These are phyloP conservation scores for Boeremia lycopersici DNA, from an alignment of 2,329 filamentous ascomycete species.

Conservation along the genomic window DNA sequence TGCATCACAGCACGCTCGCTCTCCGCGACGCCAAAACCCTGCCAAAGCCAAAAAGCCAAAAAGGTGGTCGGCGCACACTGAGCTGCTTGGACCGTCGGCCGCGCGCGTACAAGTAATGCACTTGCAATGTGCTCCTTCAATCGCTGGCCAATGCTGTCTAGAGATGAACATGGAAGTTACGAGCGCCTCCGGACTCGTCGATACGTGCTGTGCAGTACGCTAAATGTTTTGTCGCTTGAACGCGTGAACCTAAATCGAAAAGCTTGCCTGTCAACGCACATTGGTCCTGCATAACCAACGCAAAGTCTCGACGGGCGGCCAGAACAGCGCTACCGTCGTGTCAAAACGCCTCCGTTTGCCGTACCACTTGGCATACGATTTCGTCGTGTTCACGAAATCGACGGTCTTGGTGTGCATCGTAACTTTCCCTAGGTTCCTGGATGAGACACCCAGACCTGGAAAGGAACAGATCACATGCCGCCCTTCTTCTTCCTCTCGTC, in stretches of 20 bases:
- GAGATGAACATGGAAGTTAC: constrained; percentile 6
- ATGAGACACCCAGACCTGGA: constrained; percentile 34
- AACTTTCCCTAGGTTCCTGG: constrained; percentile 30
- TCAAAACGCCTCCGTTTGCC: constrained; percentile 22
- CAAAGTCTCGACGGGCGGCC: not conserved
- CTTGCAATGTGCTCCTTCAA: not conserved
- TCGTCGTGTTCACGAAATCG: constrained; percentile 24
- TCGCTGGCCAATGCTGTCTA: constrained; percentile 13
- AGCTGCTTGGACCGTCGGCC: not conserved
- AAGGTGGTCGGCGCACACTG: not conserved
- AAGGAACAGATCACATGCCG: constrained; percentile 42
- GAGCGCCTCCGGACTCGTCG: constrained; percentile 1
- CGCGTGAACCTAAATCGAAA: constrained; percentile 2
- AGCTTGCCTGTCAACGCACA: not conserved
- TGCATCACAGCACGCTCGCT: constrained; percentile 1
- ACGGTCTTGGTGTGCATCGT: constrained; percentile 24
- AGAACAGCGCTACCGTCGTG: not conserved
- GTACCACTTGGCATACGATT: constrained; percentile 41
- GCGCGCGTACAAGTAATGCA: not conserved
- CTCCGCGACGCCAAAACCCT: constrained; percentile 1
- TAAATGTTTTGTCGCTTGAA: constrained; percentile 2
- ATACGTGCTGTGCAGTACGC: constrained; percentile 1
- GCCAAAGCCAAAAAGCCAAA: constrained; percentile 9
- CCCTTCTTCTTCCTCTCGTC: constrained; percentile 69
- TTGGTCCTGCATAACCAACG: not conserved